Percentiles rank a stretch among this genome's conserved stretches.
Evolutionary conservation across 768 basidiomycete species (phyloP).

Genomic region (Kwoniella newhampshirensis): DNA sequence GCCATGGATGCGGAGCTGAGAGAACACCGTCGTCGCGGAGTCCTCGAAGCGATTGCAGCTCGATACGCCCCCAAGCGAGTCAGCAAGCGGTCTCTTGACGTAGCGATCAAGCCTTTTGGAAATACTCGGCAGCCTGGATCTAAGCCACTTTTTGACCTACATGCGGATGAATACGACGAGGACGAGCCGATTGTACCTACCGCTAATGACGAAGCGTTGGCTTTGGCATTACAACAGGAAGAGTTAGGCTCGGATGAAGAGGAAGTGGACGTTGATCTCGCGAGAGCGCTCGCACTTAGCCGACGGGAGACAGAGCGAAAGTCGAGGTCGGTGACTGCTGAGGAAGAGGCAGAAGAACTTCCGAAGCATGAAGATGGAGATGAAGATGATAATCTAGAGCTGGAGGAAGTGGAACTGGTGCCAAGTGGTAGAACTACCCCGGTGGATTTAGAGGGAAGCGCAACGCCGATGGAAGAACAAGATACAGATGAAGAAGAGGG

Average conservation of each 20-base stretch:
- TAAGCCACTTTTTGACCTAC: conserved; percentile 30
- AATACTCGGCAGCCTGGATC: conserved; percentile 25
- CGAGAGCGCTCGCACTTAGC: conserved; percentile 57
- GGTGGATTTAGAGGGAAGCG: background rate
- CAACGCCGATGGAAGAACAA: conserved; percentile 6
- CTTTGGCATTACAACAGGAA: conserved; percentile 52
- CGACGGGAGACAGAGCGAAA: conserved; percentile 27
- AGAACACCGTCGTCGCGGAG: conserved; percentile 42
- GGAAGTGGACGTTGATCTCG: conserved; percentile 63
- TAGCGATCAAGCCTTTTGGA: conserved; percentile 42
- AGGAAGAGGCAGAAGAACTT: conserved; percentile 8
- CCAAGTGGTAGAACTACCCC: conserved; percentile 32
- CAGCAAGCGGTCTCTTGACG: conserved; percentile 26
- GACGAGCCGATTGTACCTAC: conserved; percentile 27
- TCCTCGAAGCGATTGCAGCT: conserved; percentile 47
- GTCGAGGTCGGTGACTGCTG: conserved; percentile 9
- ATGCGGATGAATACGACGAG: conserved; percentile 30
- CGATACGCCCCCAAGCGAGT: conserved; percentile 44
- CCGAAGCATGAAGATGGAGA: background rate
- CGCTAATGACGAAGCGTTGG: conserved; percentile 45
- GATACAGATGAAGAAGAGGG: conserved; percentile 43
- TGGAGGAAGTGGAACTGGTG: conserved; percentile 47
- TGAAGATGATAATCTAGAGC: conserved; percentile 21
- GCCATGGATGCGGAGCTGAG: conserved; percentile 41
- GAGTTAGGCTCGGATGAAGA: conserved; percentile 72